Evolutionary conservation across 1,284 basidiomycete genomes (phyloP).

Genomic region (Fistulinella cinereoalba): DNA sequence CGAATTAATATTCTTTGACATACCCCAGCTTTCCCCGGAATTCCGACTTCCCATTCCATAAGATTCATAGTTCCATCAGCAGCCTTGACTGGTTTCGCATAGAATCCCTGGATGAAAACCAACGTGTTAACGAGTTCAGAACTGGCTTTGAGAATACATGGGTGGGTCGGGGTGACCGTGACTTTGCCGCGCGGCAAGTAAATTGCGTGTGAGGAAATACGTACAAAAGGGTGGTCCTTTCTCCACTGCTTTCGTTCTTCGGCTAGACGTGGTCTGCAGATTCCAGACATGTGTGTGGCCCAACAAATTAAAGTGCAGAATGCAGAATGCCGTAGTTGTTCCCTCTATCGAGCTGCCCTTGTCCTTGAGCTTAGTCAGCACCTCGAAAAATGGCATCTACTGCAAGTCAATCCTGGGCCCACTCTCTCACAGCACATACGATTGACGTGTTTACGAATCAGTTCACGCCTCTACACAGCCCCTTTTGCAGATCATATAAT

Average conservation of each 20-base stretch:
- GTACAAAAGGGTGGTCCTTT: constrained; percentile 97
- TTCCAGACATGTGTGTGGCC: constrained; percentile 60
- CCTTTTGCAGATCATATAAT: no score
- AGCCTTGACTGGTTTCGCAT: constrained; percentile 87
- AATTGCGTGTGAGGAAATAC: constrained; percentile 35
- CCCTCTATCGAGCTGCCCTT: background rate
- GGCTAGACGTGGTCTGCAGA: constrained; percentile 81
- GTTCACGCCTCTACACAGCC: no score
- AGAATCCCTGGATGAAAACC: constrained; percentile 76
- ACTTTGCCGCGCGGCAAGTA: constrained; percentile 2
- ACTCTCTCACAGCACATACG: no score
- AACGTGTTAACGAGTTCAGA: constrained; percentile 5
- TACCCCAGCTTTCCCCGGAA: constrained; percentile 83
- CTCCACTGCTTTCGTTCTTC: constrained; percentile 99
- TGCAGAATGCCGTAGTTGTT: background rate
- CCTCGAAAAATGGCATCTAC: background rate
- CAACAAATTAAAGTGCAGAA: background rate
- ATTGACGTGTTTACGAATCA: no score
- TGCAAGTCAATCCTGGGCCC: no score
- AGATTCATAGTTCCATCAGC: constrained; percentile 94
- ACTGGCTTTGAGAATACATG: background rate
- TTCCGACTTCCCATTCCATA: constrained; percentile 98
- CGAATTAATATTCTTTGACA: constrained; percentile 34
- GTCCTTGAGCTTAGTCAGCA: constrained; percentile 28
- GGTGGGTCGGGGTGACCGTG: background rate